Evolutionary conservation across 805 yeast species (phyloP).

Genomic region (Candida xiaguanensis): DNA sequence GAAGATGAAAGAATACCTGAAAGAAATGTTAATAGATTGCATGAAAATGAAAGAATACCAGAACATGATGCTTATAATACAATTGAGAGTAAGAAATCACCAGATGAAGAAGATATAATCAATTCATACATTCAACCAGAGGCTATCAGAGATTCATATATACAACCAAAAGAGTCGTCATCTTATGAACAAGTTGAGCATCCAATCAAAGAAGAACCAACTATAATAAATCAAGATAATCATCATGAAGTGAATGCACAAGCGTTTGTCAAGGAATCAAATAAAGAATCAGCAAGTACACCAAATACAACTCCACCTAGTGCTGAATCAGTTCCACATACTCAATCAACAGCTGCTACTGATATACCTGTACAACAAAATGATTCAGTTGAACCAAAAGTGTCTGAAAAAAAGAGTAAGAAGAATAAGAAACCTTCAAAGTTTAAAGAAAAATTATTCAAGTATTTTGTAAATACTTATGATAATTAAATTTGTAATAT

Average conservation of each 20-base stretch:
- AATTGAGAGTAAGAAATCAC: no score
- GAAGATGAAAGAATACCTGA: no score
- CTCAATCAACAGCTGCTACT: constrained; percentile 4
- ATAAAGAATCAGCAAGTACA: neutral
- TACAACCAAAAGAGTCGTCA: constrained; percentile 1
- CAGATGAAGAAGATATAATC: constrained; percentile 1
- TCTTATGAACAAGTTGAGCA: constrained; percentile 4
- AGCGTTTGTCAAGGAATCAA: constrained; percentile 2
- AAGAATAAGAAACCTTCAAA: constrained; percentile 4
- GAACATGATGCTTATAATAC: no score
- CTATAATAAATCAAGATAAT: neutral
- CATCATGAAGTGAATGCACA: constrained; percentile 1
- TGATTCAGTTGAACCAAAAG: neutral
- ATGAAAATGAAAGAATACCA: no score
- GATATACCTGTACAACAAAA: neutral
- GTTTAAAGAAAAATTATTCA: constrained; percentile 7
- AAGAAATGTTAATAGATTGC: no score
- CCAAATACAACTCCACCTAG: constrained; percentile 5
- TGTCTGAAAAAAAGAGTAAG: constrained; percentile 1
- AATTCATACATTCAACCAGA: neutral
- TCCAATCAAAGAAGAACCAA: constrained; percentile 2
- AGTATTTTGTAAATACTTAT: constrained; percentile 7
- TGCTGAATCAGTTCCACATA: neutral
- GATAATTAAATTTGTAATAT: neutral
- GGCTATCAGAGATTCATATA: neutral